Evolutionary conservation across 495 filamentous ascomycete species (phyloP).

Genomic region (Letharia lupina): DNA sequence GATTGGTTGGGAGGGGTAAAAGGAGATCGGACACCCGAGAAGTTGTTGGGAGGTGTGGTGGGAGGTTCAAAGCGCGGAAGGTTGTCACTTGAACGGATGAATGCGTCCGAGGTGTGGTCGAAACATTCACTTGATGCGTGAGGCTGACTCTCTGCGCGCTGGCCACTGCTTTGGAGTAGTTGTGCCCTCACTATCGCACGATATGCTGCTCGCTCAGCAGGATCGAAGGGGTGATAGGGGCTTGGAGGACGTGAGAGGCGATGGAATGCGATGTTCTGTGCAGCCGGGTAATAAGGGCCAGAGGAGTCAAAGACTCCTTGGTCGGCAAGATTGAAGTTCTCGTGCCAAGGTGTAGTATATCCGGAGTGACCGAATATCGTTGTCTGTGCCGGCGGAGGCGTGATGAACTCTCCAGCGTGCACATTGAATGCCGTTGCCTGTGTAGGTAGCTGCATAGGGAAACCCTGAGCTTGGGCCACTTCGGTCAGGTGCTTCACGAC

Average conservation of each 20-base stretch:
- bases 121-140: too few relatives aligned
- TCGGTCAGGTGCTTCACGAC: not conserved
- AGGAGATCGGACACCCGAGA: not conserved
- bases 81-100: too few relatives aligned
- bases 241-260: not conserved
- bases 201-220: not conserved
- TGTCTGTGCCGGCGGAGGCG: not conserved
- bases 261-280: not conserved
- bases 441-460: not conserved
- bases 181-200: not conserved
- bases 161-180: not conserved
- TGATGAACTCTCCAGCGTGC: not conserved
- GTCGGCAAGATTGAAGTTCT: not conserved
- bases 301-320: not conserved
- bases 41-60: not conserved
- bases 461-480: not conserved
- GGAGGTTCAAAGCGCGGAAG: not conserved
- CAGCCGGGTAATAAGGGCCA: not conserved
- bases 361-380: not conserved
- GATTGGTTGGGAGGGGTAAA: not conserved
- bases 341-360: not conserved
- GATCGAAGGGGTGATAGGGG: not conserved
- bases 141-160: not conserved
- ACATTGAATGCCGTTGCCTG: not conserved
- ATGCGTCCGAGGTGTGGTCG: not conserved